Conservation (phyloP, 352 stramenopile species). For the Pilasporangium apinafurcum region DNA sequence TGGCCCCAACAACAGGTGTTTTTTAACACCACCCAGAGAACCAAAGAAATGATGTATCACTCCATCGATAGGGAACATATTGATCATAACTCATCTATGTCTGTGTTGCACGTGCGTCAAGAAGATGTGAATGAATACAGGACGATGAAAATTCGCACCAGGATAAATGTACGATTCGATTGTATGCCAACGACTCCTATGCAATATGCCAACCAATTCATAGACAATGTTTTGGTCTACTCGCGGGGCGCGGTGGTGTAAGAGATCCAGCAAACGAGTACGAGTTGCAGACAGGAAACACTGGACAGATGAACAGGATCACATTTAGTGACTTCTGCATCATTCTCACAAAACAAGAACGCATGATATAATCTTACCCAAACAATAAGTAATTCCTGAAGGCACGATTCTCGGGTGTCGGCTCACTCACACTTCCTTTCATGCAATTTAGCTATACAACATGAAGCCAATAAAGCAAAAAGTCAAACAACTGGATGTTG, state of each 20-base stretch:
- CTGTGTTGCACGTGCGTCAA: conserved; percentile 1
- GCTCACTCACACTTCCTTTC: conserved; percentile 78
- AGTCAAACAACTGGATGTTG: neutral
- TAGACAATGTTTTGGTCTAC: conserved; percentile 12
- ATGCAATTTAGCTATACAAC: conserved; percentile 75
- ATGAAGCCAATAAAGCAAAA: neutral
- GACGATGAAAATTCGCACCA: no score
- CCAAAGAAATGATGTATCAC: conserved; percentile 10
- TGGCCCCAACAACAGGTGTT: conserved; percentile 54
- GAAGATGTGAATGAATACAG: no score
- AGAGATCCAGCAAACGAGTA: conserved; percentile 81
- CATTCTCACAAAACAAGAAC: neutral
- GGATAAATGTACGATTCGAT: no score
- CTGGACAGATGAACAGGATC: conserved; percentile 12
- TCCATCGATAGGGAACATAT: neutral
- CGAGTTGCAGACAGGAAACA: conserved; percentile 74
- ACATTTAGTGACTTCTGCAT: no score
- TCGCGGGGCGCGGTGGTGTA: conserved; percentile 72
- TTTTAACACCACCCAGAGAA: conserved; percentile 77
- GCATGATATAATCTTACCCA: conserved; percentile 29
- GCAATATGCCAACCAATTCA: neutral
- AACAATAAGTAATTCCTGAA: conserved; percentile 87
- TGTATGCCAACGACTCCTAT: no score
- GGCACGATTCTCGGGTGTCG: conserved; percentile 58
- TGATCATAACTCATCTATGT: no score